A percentile compares a stretch with the other conserved stretches of the same genome.
Evolutionary conservation across 129 eudicot genomes (phyloP).

Genomic region (Tagetes patula): DNA sequence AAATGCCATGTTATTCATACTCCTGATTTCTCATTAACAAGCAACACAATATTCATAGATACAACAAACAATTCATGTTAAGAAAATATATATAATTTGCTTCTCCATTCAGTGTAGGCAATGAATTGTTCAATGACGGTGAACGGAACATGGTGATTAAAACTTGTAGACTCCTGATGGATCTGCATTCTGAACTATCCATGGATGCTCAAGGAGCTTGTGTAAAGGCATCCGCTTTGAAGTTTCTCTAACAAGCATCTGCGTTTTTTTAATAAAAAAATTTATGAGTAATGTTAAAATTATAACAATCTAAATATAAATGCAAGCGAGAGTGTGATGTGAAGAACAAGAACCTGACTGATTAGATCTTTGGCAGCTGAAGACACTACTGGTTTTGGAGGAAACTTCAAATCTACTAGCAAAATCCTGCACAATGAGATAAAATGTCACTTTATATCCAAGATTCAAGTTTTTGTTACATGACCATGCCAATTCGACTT

Average conservation of each 20-base stretch:
- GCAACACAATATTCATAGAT: conserved; percentile 11
- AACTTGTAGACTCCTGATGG: conserved; percentile 72
- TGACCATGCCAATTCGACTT: not conserved
- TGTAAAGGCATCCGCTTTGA: conserved; percentile 60
- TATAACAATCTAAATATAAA: not conserved
- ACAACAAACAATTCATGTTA: conserved; percentile 30
- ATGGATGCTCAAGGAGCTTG: conserved; percentile 79
- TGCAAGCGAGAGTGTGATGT: not conserved
- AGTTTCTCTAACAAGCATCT: conserved; percentile 85
- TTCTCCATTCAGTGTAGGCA: conserved; percentile 11
- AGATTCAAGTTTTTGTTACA: not conserved
- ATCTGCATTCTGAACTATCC: conserved; percentile 82
- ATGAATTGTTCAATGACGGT: conserved; percentile 13
- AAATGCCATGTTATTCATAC: conserved; percentile 4
- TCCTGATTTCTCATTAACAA: conserved; percentile 1
- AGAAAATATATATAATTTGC: conserved; percentile 24
- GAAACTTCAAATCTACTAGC: conserved; percentile 74
- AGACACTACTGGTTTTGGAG: conserved; percentile 69
- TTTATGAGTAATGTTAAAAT: not conserved
- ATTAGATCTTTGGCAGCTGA: conserved; percentile 78
- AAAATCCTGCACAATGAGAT: conserved; percentile 44
- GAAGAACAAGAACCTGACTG: conserved; percentile 58
- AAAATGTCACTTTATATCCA: conserved; percentile 7
- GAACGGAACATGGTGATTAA: conserved; percentile 26
- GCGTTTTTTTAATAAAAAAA: not conserved